Conservation (phyloP, 1,284 basidiomycete species). For the Microstroma glucosiphilum region DNA sequence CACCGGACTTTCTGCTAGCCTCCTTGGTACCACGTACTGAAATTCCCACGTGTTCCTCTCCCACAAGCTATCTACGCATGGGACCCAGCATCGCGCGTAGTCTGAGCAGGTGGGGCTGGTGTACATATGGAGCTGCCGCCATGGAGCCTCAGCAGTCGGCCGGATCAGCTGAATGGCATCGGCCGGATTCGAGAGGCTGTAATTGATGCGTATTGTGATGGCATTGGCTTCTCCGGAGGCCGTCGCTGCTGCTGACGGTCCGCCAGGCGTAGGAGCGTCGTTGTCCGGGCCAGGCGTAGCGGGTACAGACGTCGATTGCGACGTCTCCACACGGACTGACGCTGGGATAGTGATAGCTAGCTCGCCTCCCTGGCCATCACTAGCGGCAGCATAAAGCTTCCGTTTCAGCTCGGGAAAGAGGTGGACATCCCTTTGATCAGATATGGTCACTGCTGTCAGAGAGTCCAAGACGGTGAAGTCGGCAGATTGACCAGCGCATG, state of each 20-base stretch:
- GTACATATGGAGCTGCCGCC: conserved; percentile 78
- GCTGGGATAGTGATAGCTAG: conserved; percentile 80
- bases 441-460: conserved; percentile 64
- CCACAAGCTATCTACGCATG: conserved; percentile 90
- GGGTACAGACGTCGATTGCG: conserved; percentile 8
- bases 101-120: conserved; percentile 83
- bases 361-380: conserved; percentile 88
- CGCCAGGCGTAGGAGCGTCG: conserved; percentile 24
- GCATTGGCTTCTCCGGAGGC: conserved; percentile 62
- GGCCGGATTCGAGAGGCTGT: conserved; percentile 70
- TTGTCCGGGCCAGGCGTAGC: conserved; percentile 15
- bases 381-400: conserved; percentile 77
- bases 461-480: conserved; percentile 73
- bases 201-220: conserved; percentile 69
- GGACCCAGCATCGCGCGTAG: conserved; percentile 90
- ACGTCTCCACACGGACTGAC: conserved; percentile 52
- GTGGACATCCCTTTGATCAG: conserved; percentile 66
- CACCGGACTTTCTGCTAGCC: conserved; percentile 41
- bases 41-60: conserved; percentile 98
- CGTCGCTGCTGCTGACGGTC: conserved; percentile 18
- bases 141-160: conserved; percentile 72
- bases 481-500: conserved; percentile 56
- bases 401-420: conserved; percentile 89
- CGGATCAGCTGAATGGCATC: conserved; percentile 81
- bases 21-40: conserved; percentile 83